Percentiles rank a stretch among this genome's conserved stretches.
Conservation (phyloP, 1,284 basidiomycete species). For the Macrocystidia cucumis region DNA sequence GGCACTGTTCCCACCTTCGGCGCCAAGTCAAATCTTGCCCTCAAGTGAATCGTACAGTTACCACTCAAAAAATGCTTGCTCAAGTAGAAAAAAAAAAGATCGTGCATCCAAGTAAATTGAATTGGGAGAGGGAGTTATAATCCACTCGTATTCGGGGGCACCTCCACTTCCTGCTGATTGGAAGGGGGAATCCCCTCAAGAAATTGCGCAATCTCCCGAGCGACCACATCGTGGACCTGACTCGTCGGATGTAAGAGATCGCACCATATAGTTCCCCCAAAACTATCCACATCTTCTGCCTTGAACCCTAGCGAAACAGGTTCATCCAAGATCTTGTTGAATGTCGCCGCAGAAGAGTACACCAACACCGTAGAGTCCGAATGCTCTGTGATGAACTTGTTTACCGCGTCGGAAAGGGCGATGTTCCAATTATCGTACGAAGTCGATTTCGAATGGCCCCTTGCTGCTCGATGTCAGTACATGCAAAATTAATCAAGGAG, state of each 20-base stretch:
- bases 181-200: conserved; percentile 16
- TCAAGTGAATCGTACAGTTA: too few species aligned
- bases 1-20: too few species aligned
- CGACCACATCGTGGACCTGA: conserved; percentile 33
- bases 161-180: too few species aligned
- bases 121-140: too few species aligned
- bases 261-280: conserved; percentile 40
- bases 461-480: too few species aligned
- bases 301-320: conserved; percentile 34
- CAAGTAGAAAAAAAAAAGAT: too few species aligned
- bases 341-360: conserved; percentile 40
- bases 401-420: conserved; percentile 20
- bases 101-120: too few species aligned
- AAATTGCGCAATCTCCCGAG: conserved; percentile 30
- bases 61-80: too few species aligned
- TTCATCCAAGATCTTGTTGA: conserved; percentile 38
- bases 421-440: conserved; percentile 37
- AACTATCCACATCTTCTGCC: conserved; percentile 18
- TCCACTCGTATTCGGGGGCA: too few species aligned
- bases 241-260: conserved; percentile 43
- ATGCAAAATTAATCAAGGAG: conserved; percentile 6
- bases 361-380: conserved; percentile 36
- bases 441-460: neutral
- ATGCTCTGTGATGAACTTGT: conserved; percentile 30
- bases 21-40: too few species aligned